Evolutionary conservation across 495 filamentous ascomycete species (phyloP).

Genomic region (Xylaria bambusicola): DNA sequence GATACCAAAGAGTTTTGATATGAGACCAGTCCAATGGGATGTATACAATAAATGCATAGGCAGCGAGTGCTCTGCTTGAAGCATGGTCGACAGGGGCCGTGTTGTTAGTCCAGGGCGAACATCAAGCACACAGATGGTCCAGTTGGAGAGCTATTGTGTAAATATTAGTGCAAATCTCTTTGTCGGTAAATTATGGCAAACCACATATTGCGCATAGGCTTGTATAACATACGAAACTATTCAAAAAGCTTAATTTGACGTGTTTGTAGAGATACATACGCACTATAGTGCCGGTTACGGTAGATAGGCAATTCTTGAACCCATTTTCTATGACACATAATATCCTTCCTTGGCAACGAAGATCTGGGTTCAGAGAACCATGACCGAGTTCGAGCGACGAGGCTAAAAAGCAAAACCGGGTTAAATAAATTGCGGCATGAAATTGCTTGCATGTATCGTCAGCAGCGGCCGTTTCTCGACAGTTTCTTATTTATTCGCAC

Average conservation of each 20-base stretch:
- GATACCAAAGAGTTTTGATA: slow-evolving; percentile 13
- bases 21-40: slow-evolving; percentile 1
- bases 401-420: background rate
- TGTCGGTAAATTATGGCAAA: background rate
- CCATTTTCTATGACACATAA: no score
- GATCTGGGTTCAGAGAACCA: background rate
- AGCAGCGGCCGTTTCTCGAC: background rate
- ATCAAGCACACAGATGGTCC: background rate
- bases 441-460: background rate
- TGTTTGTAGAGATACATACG: background rate
- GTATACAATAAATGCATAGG: slow-evolving; percentile 14
- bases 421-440: background rate
- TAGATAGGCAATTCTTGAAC: no score
- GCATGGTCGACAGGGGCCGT: background rate
- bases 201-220: slow-evolving; percentile 13
- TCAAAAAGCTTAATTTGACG: background rate
- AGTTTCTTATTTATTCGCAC: slow-evolving; percentile 3
- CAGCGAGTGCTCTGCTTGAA: background rate
- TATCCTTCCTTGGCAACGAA: background rate
- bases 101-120: background rate
- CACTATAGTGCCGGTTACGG: no score
- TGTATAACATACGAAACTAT: slow-evolving; percentile 12
- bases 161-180: background rate
- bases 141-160: slow-evolving; percentile 10
- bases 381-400: slow-evolving; percentile 4